Conservation (phyloP, 2,329 filamentous ascomycete genomes). For the Fusarium proliferatum region DNA sequence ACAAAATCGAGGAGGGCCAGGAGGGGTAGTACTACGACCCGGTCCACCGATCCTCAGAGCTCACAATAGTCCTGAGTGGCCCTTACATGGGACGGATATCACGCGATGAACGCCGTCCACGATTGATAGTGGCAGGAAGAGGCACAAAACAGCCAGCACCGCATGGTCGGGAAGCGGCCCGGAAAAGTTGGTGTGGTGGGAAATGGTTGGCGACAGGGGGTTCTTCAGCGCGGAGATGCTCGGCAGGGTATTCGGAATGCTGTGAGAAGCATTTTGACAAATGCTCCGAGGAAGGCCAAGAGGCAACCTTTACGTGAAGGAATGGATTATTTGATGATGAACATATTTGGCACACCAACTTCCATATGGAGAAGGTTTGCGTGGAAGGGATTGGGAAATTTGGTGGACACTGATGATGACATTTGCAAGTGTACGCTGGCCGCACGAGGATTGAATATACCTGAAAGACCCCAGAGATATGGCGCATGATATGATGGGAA, state of each 20-base stretch:
- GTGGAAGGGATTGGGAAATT: constrained; percentile 6
- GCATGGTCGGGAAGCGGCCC: constrained; percentile 21
- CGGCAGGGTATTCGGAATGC: constrained; percentile 9
- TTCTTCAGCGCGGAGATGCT: constrained; percentile 16
- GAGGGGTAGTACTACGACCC: constrained; percentile 15
- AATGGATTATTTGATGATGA: constrained; percentile 9
- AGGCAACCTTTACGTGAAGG: neutral
- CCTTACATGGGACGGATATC: constrained; percentile 9
- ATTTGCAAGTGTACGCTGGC: constrained; percentile 33
- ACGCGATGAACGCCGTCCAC: neutral
- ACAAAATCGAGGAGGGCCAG: constrained; percentile 5
- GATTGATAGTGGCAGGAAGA: constrained; percentile 10
- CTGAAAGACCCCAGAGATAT: constrained; percentile 19
- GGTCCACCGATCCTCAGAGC: constrained; percentile 8
- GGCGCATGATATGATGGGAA: constrained; percentile 26
- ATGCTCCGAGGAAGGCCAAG: neutral
- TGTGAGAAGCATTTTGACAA: constrained; percentile 8
- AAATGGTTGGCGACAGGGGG: constrained; percentile 15
- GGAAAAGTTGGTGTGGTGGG: constrained; percentile 25
- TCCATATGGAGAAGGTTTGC: neutral
- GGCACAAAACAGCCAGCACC: constrained; percentile 6
- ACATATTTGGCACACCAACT: constrained; percentile 25
- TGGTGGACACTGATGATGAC: constrained; percentile 11
- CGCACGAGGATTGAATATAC: constrained; percentile 38
- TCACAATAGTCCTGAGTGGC: constrained; percentile 11